Base-by-base conservation (phyloP, 345 rosid genomes). In the Chamaenerion angustifolium region DNA sequence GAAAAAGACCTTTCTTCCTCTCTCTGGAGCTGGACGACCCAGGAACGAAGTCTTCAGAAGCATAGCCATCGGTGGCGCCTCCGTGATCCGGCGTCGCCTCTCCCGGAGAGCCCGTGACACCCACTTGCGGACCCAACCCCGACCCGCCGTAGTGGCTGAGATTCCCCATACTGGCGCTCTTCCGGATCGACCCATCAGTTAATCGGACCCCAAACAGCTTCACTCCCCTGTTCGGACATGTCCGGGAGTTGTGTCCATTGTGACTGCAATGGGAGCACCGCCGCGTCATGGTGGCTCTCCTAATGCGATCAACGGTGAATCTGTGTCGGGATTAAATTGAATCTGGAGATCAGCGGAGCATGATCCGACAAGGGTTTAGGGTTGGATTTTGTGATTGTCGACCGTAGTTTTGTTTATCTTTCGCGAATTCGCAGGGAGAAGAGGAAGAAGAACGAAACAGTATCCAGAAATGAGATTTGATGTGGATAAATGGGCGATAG, bases 241-340 rank as follows among this genome's bases (percentile, higher is more conserved):
- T 93, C 62, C 96, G 68, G 17, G 99, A 80, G 77, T 93, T 88
- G 80, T 93, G 99, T 23, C 99, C 99, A 73, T 93, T 82, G 82
- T 82, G 79, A 74, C 94, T 80, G 76, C 99, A 93, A 77, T 93
- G 99, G 57, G 96, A 93, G 65, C 99, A 93, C 35, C 96, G 90
- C 49, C 96, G 94, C 43, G 97, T 88, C 99, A 93, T 82, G 53
- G 27, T 35, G 17, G 42, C 37, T 5, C 48, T 57, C 16, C 14
- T 37, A 40, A 31, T 17, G 53, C 16, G 49, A 13, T 61, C 63
- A 11, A 63, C 16, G 42, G 61, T 40, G 27, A 45, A 50, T 48
- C 17, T 12, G 43, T 17, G 13, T 21, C 11, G 37, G 46, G 8
- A 15, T n/a, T 10, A 37, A 53, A 40, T 10, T 6, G 18, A 49